A percentile compares a stretch with the other conserved stretches of the same genome.
Conservation (phyloP, 768 basidiomycete genomes). For the Boletus sp. region DNA sequence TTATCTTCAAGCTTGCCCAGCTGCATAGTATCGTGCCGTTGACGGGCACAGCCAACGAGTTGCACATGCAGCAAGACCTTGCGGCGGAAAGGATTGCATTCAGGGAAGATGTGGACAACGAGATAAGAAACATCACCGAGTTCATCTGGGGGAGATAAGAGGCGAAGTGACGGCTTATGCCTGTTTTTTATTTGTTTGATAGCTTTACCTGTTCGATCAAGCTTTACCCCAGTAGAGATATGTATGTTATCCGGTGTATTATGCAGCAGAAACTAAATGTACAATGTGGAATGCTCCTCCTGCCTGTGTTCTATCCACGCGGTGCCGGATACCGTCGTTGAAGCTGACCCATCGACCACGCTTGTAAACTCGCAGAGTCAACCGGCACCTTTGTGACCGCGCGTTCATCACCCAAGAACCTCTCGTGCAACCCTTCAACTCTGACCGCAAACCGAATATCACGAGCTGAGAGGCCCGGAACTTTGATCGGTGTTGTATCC, state of each 20-base stretch:
- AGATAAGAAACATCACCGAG: constrained; percentile 24
- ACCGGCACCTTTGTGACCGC: constrained; percentile 23
- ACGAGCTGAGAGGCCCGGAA: constrained; percentile 48
- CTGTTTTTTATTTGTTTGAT: neutral
- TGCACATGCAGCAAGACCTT: constrained; percentile 69
- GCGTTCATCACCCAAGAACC: constrained; percentile 22
- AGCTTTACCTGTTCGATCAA: neutral
- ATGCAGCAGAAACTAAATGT: neutral
- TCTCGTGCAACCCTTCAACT: constrained; percentile 37
- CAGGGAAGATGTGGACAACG: constrained; percentile 27
- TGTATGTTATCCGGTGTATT: constrained; percentile 9
- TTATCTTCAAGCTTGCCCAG: constrained; percentile 68
- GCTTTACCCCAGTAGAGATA: neutral
- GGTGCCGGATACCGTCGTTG: constrained; percentile 18
- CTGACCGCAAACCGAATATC: constrained; percentile 50
- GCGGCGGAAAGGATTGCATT: constrained; percentile 40
- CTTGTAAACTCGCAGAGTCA: constrained; percentile 8
- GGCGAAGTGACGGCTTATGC: neutral
- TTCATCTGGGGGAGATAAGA: constrained; percentile 31
- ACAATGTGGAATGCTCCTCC: neutral
- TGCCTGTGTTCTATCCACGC: neutral
- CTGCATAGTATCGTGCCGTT: constrained; percentile 65
- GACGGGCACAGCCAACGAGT: constrained; percentile 67
- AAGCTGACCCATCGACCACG: constrained; percentile 27
- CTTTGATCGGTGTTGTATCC: constrained; percentile 11